Percentiles rank a stretch among this genome's conserved stretches.
These are phyloP conservation scores for Vitis vinifera DNA, from an alignment of 164 flowering plant genomes.

Conservation along the genomic window DNA sequence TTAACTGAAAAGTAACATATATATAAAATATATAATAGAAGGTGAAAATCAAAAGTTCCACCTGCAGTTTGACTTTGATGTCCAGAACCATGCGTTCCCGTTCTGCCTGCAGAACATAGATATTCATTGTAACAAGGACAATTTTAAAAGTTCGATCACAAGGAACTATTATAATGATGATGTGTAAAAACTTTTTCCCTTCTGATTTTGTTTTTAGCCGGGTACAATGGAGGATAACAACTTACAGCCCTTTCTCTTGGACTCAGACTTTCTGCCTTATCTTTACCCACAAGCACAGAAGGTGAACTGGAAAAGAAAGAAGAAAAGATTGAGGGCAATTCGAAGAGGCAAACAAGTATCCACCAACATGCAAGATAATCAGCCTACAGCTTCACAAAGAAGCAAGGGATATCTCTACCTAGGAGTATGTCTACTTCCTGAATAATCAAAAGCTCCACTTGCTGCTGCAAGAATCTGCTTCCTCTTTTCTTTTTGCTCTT, in stretches of 20 bases:
- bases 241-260: slow-evolving; percentile 97
- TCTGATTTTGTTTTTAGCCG: no score
- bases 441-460: slow-evolving; percentile 68
- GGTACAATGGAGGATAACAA: slow-evolving; percentile 15
- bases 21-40: background rate
- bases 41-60: slow-evolving; percentile 10
- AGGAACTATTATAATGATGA: background rate
- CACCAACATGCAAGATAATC: background rate
- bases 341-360: background rate
- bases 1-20: background rate
- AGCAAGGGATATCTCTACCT: slow-evolving; percentile 31
- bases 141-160: background rate
- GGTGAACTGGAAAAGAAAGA: slow-evolving; percentile 52
- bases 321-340: slow-evolving; percentile 5
- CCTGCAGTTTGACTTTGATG: slow-evolving; percentile 98
- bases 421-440: slow-evolving; percentile 44
- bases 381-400: background rate
- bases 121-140: background rate
- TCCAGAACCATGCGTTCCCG: slow-evolving; percentile 98
- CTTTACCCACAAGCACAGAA: slow-evolving; percentile 46
- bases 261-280: slow-evolving; percentile 75
- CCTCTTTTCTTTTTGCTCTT: slow-evolving; percentile 93
- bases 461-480: slow-evolving; percentile 85
- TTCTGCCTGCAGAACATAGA: slow-evolving; percentile 70
- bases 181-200: background rate